phyloP scores from a whole-genome alignment of 1,284 basidiomycete genomes.

The Taiwanofungus camphoratus region DNA sequence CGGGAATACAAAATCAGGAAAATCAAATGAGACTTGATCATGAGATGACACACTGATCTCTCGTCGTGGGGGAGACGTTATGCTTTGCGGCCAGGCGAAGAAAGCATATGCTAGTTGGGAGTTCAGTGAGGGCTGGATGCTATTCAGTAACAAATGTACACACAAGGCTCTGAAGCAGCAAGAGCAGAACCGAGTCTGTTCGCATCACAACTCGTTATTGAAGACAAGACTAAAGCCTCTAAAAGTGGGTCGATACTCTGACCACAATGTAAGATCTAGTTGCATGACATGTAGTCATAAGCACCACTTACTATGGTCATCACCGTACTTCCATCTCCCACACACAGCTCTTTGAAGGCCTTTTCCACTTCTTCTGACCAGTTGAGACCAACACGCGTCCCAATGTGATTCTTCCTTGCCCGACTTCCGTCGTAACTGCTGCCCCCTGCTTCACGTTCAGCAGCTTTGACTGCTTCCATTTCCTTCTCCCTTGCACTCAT shows the following conservation, averaged over 20 bases:
- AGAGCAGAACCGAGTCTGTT: constrained; percentile 42
- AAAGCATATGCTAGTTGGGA: constrained; percentile 55
- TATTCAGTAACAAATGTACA: constrained; percentile 12
- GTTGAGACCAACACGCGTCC: constrained; percentile 49
- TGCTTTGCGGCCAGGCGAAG: constrained; percentile 61
- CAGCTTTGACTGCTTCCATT: constrained; percentile 67
- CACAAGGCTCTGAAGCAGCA: constrained; percentile 50
- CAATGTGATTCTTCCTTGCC: constrained; percentile 50
- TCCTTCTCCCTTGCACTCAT: constrained; percentile 78
- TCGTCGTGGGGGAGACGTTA: constrained; percentile 36
- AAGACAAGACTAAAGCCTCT: constrained; percentile 49
- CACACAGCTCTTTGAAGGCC: constrained; percentile 53
- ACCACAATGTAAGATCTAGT: not conserved
- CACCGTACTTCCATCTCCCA: constrained; percentile 44
- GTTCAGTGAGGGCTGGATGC: constrained; percentile 2
- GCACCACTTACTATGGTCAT: constrained; percentile 60
- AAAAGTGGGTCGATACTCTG: constrained; percentile 58
- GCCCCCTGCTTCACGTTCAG: constrained; percentile 52
- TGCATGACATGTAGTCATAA: not conserved
- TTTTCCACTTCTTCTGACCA: constrained; percentile 62
- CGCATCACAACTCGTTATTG: constrained; percentile 33
- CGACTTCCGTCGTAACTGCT: constrained; percentile 51
- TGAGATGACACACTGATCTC: constrained; percentile 45
- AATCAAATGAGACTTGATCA: not conserved
- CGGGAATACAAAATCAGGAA: constrained; percentile 3